Evolutionary conservation across 2,329 filamentous ascomycete species (phyloP).

Genomic region (Fusarium sp.): DNA sequence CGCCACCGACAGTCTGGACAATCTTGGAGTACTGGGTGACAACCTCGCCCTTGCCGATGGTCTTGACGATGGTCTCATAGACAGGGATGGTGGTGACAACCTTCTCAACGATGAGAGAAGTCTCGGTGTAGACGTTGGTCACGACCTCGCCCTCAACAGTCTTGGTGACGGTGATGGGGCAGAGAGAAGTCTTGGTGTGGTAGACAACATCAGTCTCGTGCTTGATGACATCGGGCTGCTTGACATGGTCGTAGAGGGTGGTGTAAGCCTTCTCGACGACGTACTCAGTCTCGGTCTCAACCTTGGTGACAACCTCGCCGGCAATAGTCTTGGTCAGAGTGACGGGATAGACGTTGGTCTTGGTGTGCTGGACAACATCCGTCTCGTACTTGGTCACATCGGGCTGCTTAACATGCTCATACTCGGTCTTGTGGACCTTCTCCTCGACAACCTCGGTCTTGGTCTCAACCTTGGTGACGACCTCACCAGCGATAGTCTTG

Average conservation of each 20-base stretch:
- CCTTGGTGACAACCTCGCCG: slow-evolving; percentile 39
- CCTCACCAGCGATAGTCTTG: slow-evolving; percentile 52
- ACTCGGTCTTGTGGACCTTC: slow-evolving; percentile 44
- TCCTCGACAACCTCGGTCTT: slow-evolving; percentile 46
- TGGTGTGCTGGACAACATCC: slow-evolving; percentile 50
- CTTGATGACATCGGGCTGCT: slow-evolving; percentile 51
- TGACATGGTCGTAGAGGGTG: slow-evolving; percentile 48
- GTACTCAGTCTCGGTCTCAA: slow-evolving; percentile 41
- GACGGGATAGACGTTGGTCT: slow-evolving; percentile 56
- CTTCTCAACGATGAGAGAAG: slow-evolving; percentile 46
- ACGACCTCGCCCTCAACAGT: slow-evolving; percentile 41
- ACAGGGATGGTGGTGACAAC: slow-evolving; percentile 53
- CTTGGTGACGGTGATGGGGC: slow-evolving; percentile 53
- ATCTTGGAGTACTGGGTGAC: slow-evolving; percentile 43
- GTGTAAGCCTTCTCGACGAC: slow-evolving; percentile 49
- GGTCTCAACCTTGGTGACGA: slow-evolving; percentile 51
- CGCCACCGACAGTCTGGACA: slow-evolving; percentile 40
- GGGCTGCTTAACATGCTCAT: slow-evolving; percentile 46
- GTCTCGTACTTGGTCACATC: slow-evolving; percentile 48
- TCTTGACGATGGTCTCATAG: slow-evolving; percentile 40
- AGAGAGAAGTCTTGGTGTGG: slow-evolving; percentile 54
- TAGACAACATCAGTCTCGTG: slow-evolving; percentile 48
- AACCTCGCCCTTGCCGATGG: slow-evolving; percentile 33
- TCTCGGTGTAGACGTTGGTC: slow-evolving; percentile 42
- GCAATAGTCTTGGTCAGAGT: slow-evolving; percentile 49